These are phyloP conservation scores for Pseudogymnoascus destructans DNA, from an alignment of 2,329 filamentous ascomycete genomes.

Conservation along the genomic window DNA sequence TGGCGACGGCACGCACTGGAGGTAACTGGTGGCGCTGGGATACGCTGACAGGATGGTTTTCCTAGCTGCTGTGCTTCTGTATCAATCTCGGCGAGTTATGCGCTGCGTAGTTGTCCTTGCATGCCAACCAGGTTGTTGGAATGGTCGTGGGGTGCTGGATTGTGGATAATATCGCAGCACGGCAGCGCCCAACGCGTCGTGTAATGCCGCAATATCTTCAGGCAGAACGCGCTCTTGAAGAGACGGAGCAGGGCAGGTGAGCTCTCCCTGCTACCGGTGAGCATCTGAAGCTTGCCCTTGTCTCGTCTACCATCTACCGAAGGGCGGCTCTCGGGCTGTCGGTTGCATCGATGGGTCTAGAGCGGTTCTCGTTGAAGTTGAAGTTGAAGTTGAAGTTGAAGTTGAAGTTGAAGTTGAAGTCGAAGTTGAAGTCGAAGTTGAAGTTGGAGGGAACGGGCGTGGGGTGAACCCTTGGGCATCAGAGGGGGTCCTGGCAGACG, in stretches of 20 bases:
- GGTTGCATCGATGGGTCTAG: neutral
- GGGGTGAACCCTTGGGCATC: neutral
- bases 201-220: neutral
- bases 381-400: no score
- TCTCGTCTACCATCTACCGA: neutral
- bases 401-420: no score
- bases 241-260: neutral
- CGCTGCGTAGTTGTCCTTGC: neutral
- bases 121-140: neutral
- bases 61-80: neutral
- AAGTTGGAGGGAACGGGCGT: neutral
- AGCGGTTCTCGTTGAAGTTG: neutral
- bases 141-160: neutral
- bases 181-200: neutral
- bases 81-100: neutral
- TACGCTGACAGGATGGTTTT: neutral
- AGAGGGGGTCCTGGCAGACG: neutral
- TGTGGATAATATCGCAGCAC: neutral
- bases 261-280: neutral
- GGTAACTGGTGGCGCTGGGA: neutral
- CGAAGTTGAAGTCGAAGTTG: no score
- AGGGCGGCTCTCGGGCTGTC: neutral
- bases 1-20: neutral
- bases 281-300: neutral
- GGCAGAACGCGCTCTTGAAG: neutral